These are phyloP conservation scores for Botrytis porri DNA, from an alignment of 2,329 filamentous ascomycete species.

Conservation along the genomic window DNA sequence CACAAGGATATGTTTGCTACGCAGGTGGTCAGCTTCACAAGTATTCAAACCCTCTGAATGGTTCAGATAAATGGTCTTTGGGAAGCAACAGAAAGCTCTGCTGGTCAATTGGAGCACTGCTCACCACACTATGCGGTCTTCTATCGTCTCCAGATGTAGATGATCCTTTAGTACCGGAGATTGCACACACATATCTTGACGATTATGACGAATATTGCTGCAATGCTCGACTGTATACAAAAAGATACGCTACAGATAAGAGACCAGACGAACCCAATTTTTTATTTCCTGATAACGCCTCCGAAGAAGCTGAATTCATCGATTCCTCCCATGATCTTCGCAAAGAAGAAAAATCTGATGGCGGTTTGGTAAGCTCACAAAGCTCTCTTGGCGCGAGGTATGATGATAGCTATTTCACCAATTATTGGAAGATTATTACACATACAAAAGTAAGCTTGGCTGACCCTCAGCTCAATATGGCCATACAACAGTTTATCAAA, in stretches of 20 bases:
- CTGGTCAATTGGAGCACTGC: neutral
- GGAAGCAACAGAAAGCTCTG: neutral
- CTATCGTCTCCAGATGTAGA: conserved; percentile 28
- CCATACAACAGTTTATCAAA: too few species aligned
- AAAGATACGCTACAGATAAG: neutral
- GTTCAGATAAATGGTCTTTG: neutral
- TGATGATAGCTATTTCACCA: too few species aligned
- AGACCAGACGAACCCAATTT: neutral
- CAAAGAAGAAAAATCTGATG: neutral
- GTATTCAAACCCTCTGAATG: neutral
- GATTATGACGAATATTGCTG: conserved; percentile 24
- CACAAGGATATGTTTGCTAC: neutral
- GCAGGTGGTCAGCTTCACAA: neutral
- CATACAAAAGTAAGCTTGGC: too few species aligned
- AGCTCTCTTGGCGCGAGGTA: too few species aligned
- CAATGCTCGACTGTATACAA: neutral
- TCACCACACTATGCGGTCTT: conserved; percentile 28
- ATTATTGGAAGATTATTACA: too few species aligned
- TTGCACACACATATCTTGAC: conserved; percentile 27
- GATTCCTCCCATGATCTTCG: too few species aligned
- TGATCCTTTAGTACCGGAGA: conserved; percentile 30
- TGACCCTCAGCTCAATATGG: too few species aligned
- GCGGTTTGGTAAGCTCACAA: neutral
- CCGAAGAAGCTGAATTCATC: neutral
- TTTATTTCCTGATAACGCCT: neutral